phyloP scores from a whole-genome alignment of 305 asterid genomes.

The Solanum hybrid region DNA sequence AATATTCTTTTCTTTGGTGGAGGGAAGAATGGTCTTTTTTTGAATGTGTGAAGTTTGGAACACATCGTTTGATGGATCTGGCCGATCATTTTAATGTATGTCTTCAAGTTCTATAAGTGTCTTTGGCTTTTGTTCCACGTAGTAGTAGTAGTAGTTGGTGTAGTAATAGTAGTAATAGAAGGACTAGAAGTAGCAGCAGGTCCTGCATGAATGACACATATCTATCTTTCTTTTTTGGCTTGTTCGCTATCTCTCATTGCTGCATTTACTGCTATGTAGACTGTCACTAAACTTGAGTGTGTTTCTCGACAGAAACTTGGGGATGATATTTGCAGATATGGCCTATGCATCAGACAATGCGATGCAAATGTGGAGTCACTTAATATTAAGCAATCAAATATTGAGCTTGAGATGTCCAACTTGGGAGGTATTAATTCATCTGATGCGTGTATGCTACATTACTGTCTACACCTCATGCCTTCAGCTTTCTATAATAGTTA shows the following conservation, averaged over 20 bases:
- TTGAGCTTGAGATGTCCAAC: conserved; percentile 14
- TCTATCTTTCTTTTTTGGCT: background rate
- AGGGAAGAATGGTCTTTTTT: background rate
- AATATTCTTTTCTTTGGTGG: background rate
- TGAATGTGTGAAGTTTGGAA: background rate
- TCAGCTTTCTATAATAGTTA: background rate
- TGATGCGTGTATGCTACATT: background rate
- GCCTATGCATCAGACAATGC: background rate
- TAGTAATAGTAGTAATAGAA: background rate
- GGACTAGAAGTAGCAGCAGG: background rate
- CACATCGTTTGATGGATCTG: background rate
- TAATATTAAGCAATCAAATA: background rate
- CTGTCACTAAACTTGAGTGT: conserved; percentile 1
- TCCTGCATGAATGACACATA: background rate
- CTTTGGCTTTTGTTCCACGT: background rate
- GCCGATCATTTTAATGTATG: background rate
- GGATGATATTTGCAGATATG: conserved; percentile 22
- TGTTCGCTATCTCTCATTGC: background rate
- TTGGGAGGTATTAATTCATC: conserved; percentile 37
- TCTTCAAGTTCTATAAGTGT: background rate
- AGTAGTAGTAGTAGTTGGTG: background rate
- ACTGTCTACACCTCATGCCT: background rate
- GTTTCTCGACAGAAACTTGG: conserved; percentile 29
- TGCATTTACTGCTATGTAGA: background rate
- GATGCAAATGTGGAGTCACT: conserved; percentile 17